phyloP scores from a whole-genome alignment of 352 stramenopile genomes.

The Globisporangium solare region DNA sequence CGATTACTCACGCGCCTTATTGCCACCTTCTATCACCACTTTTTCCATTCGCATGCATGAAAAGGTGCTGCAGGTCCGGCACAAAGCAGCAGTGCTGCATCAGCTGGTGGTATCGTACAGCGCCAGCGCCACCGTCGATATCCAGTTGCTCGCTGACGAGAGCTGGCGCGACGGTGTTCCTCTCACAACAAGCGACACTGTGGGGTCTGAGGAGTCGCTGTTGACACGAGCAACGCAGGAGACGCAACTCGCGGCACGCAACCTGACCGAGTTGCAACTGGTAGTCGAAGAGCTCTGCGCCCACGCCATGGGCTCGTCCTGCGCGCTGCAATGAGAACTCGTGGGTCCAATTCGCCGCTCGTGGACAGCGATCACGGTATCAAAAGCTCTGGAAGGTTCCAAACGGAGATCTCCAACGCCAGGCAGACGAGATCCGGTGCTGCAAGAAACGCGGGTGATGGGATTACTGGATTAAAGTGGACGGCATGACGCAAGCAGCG shows the following conservation, averaged over 20 bases:
- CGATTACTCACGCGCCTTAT: background rate
- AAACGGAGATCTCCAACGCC: too few species aligned
- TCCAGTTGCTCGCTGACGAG: conserved; percentile 17
- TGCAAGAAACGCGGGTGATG: too few species aligned
- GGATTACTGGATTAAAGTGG: too few species aligned
- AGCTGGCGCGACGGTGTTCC: conserved; percentile 4
- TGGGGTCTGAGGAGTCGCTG: background rate
- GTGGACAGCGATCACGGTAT: too few species aligned
- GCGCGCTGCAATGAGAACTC: conserved; percentile 32
- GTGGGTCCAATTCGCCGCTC: too few species aligned
- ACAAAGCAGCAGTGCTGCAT: conserved; percentile 21
- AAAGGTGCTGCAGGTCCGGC: conserved; percentile 27
- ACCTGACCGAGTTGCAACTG: conserved; percentile 28
- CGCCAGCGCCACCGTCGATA: conserved; percentile 30
- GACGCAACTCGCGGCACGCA: conserved; percentile 7
- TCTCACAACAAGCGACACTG: background rate
- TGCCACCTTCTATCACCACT: background rate
- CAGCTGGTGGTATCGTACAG: conserved; percentile 28
- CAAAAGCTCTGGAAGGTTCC: too few species aligned
- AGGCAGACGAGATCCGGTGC: too few species aligned
- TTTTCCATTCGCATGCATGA: background rate
- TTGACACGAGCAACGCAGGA: background rate
- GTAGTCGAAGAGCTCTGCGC: conserved; percentile 39
- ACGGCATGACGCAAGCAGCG: too few species aligned
- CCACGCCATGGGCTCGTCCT: conserved; percentile 31